Evolutionary conservation across 768 basidiomycete genomes (phyloP), one percentile per base, ranked within the genome.

Genomic region (Astraeus odoratus): DNA sequence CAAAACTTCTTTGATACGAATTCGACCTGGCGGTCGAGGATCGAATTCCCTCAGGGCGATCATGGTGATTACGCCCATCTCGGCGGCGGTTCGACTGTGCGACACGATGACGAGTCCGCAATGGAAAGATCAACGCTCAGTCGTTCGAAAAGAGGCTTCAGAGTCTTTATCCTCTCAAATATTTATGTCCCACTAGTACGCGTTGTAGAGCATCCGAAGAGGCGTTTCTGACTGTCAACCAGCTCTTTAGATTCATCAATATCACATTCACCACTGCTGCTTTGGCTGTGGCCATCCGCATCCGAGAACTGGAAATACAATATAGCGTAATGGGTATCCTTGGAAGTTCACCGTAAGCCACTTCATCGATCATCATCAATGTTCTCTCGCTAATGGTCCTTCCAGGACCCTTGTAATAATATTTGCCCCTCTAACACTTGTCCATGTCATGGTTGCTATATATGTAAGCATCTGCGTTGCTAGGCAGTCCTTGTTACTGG

Each of bases 201-300:
- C 43, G 77, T 64, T 34, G 19, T 41, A 8, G 19, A 24, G 39
- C 42, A 8, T 37, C 23, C 38, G 24, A 24, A 35, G 37, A 24
- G 13, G n/a, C 27, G 26, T 22, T 46, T 13, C 49, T 55, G 44
- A 59, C 47, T 40, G 33, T 18, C 20, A 15, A 25, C 39, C 52
- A 92, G 89, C 71, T 93, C 30, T 89, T 92, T 61, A 84, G 91
- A 43, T 74, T 89, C 53, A 75, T 83, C 60, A 93, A 93, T 58
- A 81, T 95, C 51, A 71, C 82, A 8, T 86, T 93, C 55, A 92
- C 86, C 10, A 77, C 82, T 13, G 74, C 81, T 31, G 84, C 87
- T 2, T 76, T 94, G 36, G 90, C 76, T 3, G 69, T 93, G 36
- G 91, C 90, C 1, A 79, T 90, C 51, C 75, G 72, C 29, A 87